These are phyloP conservation scores for Vitis labrusca DNA, from an alignment of 164 flowering plant genomes.

Conservation along the genomic window DNA sequence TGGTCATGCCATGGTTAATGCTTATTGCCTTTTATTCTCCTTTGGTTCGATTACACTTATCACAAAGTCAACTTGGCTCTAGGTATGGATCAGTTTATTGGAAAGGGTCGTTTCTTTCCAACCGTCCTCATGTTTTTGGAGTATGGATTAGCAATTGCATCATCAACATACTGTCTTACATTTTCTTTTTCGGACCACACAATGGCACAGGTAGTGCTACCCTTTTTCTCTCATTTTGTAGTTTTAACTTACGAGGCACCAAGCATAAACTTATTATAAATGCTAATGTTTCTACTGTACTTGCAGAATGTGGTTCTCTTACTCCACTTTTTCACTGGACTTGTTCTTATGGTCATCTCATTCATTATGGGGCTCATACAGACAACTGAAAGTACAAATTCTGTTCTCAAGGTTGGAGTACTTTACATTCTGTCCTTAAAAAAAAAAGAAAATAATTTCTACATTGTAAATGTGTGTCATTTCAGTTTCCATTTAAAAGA, in stretches of 20 bases:
- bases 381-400: slow-evolving; percentile 65
- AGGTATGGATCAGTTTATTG: slow-evolving; percentile 94
- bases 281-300: slow-evolving; percentile 5
- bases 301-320: slow-evolving; percentile 92
- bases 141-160: slow-evolving; percentile 88
- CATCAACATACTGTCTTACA: slow-evolving; percentile 95
- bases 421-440: background rate
- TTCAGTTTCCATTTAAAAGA: background rate
- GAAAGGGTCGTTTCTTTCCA: slow-evolving; percentile 56
- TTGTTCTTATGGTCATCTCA: slow-evolving; percentile 92
- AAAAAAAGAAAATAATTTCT: background rate
- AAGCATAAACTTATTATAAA: background rate
- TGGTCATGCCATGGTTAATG: background rate
- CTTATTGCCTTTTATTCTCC: background rate
- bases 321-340: slow-evolving; percentile 84
- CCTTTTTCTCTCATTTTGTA: slow-evolving; percentile 2
- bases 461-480: background rate
- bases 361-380: slow-evolving; percentile 88
- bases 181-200: slow-evolving; percentile 91
- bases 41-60: background rate
- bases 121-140: slow-evolving; percentile 71
- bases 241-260: background rate
- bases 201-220: slow-evolving; percentile 72
- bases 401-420: slow-evolving; percentile 73
- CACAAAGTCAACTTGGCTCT: slow-evolving; percentile 10